Base-by-base conservation (phyloP, 441 rosid genomes). In the Gossypium lobatum region DNA sequence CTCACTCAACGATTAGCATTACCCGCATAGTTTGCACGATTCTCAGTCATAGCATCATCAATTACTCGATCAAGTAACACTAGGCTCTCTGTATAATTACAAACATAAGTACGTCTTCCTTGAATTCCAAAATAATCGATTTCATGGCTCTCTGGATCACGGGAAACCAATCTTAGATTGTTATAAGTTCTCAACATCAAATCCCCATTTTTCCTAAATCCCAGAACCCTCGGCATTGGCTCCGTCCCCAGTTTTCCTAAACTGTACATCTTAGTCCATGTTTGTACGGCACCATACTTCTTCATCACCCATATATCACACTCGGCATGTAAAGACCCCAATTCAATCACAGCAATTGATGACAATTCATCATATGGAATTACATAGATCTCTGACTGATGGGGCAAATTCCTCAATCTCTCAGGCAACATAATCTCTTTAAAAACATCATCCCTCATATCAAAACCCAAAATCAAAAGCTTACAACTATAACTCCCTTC, bases 361-460 rank as follows among this genome's bases (percentile, higher is more conserved):
- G 76, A 73, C 46, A 20, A 54, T 70, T 77, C 64, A 34, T 54
- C 46, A 67, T 66, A 67, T 25, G 54, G 57, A 61, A 60, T 11
- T 20, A 68, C 73, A 62, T 61, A n/a, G 6, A 62, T 62, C 53
- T 9, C n/a, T 3, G 59, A 48, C 28, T 1, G 50, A 6, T 17
- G 6, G 0, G 2, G 20, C 13, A 8, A 23, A 53, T 63, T 8
- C 3, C 31, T 67, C 75, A 64, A 46, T 34, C 34, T 5, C 11
- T 63, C 65, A 2, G 80, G 77, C 71, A 78, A 55, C 52, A 9
- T 28, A 63, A 78, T 70, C 64, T 78, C 77, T 9, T 20, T 67
- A 26, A 61, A 69, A 16, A 42, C 23, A 57, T 78, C 80, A 73
- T 69, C 71, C 23, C 67, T 53, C 57, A 73, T 14, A 69, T 73